These are phyloP conservation scores for Taphrina flavorubra DNA, from an alignment of 1,139 yeast species.

Conservation along the genomic window DNA sequence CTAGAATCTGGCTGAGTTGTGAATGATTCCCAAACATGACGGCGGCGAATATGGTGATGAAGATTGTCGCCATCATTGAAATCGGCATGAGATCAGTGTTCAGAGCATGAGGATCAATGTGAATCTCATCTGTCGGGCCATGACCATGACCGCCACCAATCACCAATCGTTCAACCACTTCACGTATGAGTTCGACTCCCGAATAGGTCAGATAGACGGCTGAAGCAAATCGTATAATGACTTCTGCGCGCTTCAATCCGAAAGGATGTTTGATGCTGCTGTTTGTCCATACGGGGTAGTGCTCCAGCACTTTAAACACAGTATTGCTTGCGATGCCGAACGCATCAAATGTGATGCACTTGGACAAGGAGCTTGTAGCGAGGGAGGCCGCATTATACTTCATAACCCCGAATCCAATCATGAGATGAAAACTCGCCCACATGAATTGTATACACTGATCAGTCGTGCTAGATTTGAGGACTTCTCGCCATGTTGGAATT, in stretches of 20 bases:
- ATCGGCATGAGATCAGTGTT: constrained; percentile 26
- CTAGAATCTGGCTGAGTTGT: constrained; percentile 20
- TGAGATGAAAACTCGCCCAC: constrained; percentile 73
- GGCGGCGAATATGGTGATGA: constrained; percentile 24
- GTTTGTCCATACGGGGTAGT: constrained; percentile 88
- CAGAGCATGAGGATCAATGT: constrained; percentile 36
- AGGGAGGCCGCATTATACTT: constrained; percentile 61
- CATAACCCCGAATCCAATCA: constrained; percentile 63
- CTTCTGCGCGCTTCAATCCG: constrained; percentile 87
- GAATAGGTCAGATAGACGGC: constrained; percentile 73
- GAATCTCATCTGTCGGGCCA: constrained; percentile 32
- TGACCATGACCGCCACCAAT: constrained; percentile 40
- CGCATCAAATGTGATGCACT: constrained; percentile 84
- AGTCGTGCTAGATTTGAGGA: constrained; percentile 48
- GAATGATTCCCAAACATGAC: constrained; percentile 23
- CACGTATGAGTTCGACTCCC: constrained; percentile 34
- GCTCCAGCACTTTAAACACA: constrained; percentile 77
- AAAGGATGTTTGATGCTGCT: constrained; percentile 87
- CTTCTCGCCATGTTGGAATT: constrained; percentile 73
- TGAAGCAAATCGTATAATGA: constrained; percentile 82
- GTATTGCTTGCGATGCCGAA: constrained; percentile 75
- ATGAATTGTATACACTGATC: constrained; percentile 62
- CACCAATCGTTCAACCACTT: constrained; percentile 27
- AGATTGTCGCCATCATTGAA: constrained; percentile 19
- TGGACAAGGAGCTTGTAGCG: constrained; percentile 80